Evolutionary conservation across 2,329 filamentous ascomycete species (phyloP).

Genomic region (Aureobasidium musti): DNA sequence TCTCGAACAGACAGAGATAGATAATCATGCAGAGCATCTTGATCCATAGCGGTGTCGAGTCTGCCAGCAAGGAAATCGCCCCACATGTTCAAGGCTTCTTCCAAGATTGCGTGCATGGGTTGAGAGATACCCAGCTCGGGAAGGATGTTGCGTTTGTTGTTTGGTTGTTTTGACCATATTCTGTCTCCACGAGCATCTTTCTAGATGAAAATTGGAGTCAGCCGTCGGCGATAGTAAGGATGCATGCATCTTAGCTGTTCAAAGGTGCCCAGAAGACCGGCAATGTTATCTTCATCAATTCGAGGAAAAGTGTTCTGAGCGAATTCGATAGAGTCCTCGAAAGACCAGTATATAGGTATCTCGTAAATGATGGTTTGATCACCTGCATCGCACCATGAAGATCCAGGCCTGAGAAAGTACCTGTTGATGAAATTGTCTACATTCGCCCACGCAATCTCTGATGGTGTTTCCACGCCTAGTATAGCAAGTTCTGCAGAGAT

Average conservation of each 20-base stretch:
- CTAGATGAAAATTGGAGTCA: neutral
- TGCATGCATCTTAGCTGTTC: neutral
- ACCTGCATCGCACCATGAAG: neutral
- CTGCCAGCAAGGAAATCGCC: neutral
- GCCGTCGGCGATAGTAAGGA: neutral
- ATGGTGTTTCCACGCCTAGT: neutral
- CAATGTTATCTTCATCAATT: neutral
- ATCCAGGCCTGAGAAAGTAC: neutral
- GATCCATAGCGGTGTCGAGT: too few species aligned
- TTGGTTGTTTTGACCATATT: neutral
- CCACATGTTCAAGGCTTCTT: neutral
- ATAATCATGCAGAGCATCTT: neutral
- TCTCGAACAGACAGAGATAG: neutral
- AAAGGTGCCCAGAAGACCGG: neutral
- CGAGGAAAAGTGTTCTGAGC: neutral
- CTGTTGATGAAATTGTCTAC: neutral
- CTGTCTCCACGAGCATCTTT: neutral
- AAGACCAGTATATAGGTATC: neutral
- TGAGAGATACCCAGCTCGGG: neutral
- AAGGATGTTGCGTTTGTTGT: neutral
- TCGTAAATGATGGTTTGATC: neutral
- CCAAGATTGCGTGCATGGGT: neutral
- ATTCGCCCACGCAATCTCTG: neutral
- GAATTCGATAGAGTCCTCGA: neutral
- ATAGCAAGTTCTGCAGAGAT: neutral